Conservation (phyloP, 768 basidiomycete genomes). For the Tulasnella calospora region DNA sequence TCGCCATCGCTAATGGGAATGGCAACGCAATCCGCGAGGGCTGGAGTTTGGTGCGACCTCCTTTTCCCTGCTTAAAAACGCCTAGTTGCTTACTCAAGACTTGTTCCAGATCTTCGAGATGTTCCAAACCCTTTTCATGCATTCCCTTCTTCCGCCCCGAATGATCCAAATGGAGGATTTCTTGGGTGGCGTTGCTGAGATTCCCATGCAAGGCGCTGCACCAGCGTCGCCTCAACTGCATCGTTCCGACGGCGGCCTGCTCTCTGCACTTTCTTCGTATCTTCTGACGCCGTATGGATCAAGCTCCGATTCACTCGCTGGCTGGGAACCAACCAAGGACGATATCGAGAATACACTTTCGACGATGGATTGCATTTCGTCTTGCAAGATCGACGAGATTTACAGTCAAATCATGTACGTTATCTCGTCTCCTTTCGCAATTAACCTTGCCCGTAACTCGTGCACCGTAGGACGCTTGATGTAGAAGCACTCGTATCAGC, state of each 20-base stretch:
- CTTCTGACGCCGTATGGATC: conserved; percentile 88
- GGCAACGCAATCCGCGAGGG: conserved; percentile 90
- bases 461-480: conserved; percentile 59
- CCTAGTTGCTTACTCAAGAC: background rate
- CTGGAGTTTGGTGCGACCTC: conserved; percentile 73
- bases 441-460: background rate
- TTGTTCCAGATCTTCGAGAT: conserved; percentile 85
- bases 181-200: conserved; percentile 87
- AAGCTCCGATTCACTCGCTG: conserved; percentile 60
- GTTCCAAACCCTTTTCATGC: conserved; percentile 92
- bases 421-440: background rate
- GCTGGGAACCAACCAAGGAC: conserved; percentile 81
- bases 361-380: conserved; percentile 90
- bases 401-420: conserved; percentile 89
- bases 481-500: conserved; percentile 76
- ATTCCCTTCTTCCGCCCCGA: conserved; percentile 80
- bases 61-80: background rate
- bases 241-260: conserved; percentile 72
- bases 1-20: conserved; percentile 96
- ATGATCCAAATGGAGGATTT: conserved; percentile 99
- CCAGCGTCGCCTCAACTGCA: conserved; percentile 45
- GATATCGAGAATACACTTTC: conserved; percentile 93
- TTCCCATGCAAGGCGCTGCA: conserved; percentile 69
- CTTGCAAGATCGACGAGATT: conserved; percentile 89
- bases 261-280: conserved; percentile 92